Base-by-base conservation (phyloP, 2,329 filamentous ascomycete genomes). In the Pseudopyrenochaeta lycopersici region DNA sequence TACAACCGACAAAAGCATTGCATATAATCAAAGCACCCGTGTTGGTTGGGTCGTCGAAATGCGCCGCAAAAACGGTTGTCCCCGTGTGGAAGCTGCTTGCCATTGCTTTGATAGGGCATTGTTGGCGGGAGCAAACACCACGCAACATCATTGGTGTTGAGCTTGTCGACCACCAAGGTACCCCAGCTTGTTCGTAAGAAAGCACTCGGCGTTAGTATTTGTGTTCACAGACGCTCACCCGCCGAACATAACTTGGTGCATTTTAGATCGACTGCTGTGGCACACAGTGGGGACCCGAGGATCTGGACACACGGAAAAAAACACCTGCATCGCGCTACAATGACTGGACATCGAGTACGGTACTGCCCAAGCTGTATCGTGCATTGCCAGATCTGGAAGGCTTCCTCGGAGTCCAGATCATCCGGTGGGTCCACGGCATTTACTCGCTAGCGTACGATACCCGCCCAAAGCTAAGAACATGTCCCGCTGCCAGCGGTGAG, bases 251-350 rank as follows among this genome's bases (percentile, higher is more conserved):
- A 38, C 14, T 38, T 18, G 10, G 20, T 38, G 10, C 12, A 18
- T 21, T 41, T 10, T 27, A 15, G 39, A 27, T n/a, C 15, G n/a
- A 17, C 21, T 4, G 39, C 21, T 35, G 51, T 49, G 45, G 18
- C 42, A 54, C 46, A 40, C 47, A 48, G 49, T 49, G 49, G 44
- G 49, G 39, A 49, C 43, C 44, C 43, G 43, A 53, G 23, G 27
- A 46, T 30, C 18, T 30, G 27, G 40, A 21, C 15, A 31, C 7
- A 14, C 30, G 43, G 49, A 40, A 56, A 40, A 56, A 56, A 39
- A 46, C 60, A 60, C 62, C 59, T 64, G 58, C 61, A 63, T 65
- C 54, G 65, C 65, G 57, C 62, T 17, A 64, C 60, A 27, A 56
- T 39, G 39, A 49, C 40, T 52, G 46, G 48, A 38, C 29, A 15